Evolutionary conservation across 495 filamentous ascomycete genomes (phyloP).

Genomic region (Cercophora newfieldiana): DNA sequence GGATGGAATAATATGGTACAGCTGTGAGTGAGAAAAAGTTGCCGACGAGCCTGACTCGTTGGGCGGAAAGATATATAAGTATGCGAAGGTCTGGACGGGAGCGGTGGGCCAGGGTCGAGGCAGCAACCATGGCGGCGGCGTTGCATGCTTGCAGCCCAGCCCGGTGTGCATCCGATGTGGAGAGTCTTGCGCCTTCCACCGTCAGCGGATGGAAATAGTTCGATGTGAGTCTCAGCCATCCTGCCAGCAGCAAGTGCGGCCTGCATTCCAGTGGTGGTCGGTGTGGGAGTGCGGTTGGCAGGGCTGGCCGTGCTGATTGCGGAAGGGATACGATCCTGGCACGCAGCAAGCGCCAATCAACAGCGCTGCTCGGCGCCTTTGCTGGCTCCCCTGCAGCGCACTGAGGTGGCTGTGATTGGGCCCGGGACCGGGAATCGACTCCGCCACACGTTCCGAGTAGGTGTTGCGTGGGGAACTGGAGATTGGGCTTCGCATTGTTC

Average conservation of each 20-base stretch:
- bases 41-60: background rate
- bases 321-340: background rate
- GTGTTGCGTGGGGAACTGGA: background rate
- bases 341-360: background rate
- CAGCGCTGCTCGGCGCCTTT: background rate
- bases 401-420: constrained; percentile 7
- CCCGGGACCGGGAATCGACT: background rate
- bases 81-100: background rate
- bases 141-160: background rate
- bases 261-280: constrained; percentile 2
- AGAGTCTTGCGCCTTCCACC: background rate
- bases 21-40: background rate
- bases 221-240: constrained; percentile 4
- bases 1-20: too few species aligned
- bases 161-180: background rate
- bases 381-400: background rate
- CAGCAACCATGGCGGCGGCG: background rate
- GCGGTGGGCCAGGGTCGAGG: background rate
- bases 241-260: background rate
- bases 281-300: background rate
- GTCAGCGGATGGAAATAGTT: constrained; percentile 5
- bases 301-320: background rate
- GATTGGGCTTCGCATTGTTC: background rate
- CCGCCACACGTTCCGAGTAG: background rate
- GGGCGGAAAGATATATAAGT: background rate